Conservation (phyloP, 345 rosid species). For the Lagerstroemia speciosa region DNA sequence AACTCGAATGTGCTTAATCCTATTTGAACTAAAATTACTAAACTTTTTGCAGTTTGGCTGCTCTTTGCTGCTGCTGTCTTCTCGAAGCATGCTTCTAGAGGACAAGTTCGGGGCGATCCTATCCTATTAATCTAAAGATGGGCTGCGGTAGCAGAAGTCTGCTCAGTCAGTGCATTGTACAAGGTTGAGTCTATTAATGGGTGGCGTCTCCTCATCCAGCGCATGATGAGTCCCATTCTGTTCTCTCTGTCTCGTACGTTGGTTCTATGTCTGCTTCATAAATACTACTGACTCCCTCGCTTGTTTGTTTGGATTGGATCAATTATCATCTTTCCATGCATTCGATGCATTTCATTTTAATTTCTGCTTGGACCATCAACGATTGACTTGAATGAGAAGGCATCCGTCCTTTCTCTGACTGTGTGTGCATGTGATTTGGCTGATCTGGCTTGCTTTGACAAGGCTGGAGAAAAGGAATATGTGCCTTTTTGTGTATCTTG, state of each 20-base stretch:
- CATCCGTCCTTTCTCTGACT: neutral
- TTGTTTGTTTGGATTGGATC: neutral
- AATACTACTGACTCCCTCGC: neutral
- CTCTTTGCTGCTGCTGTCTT: constrained; percentile 23
- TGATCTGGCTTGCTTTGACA: neutral
- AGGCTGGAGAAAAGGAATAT: constrained; percentile 3
- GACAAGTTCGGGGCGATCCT: neutral
- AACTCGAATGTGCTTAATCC: no score
- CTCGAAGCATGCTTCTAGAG: constrained; percentile 20
- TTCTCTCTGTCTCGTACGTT: neutral
- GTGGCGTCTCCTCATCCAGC: neutral
- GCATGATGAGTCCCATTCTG: neutral
- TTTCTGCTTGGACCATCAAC: neutral
- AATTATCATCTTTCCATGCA: no score
- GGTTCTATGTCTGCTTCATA: neutral
- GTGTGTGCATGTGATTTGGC: neutral
- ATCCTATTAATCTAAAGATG: neutral
- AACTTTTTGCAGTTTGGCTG: constrained; percentile 18
- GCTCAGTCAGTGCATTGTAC: neutral
- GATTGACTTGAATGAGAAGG: neutral
- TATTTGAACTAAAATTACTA: neutral
- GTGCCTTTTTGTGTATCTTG: neutral
- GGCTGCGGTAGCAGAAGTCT: neutral
- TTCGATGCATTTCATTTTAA: neutral
- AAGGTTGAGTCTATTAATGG: neutral